These are phyloP conservation scores for Calocybe cyanea DNA, from an alignment of 768 basidiomycete genomes.

Conservation along the genomic window DNA sequence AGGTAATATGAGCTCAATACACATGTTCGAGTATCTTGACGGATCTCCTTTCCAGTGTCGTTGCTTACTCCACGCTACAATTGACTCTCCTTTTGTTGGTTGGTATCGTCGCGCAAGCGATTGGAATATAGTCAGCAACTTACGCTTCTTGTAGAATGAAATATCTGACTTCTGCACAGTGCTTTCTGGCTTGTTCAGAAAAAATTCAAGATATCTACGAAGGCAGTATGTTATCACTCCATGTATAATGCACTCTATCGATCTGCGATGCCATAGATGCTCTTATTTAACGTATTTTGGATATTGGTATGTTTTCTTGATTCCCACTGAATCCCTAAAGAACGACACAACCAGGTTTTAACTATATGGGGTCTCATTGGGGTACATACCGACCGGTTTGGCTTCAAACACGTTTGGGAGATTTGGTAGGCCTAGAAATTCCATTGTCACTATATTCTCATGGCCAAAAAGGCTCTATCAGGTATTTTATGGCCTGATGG, in stretches of 20 bases:
- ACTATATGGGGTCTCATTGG: slow-evolving; percentile 76
- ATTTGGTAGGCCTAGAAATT: slow-evolving; percentile 46
- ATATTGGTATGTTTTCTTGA: slow-evolving; percentile 44
- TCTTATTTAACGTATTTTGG: slow-evolving; percentile 69
- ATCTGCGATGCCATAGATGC: slow-evolving; percentile 45
- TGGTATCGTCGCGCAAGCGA: slow-evolving; percentile 58
- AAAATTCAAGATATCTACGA: slow-evolving; percentile 58
- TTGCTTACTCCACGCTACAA: slow-evolving; percentile 69
- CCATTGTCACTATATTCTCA: background rate
- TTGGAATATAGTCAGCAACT: slow-evolving; percentile 61
- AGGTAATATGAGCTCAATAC: slow-evolving; percentile 33
- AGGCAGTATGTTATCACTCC: slow-evolving; percentile 36
- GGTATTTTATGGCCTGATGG: slow-evolving; percentile 66
- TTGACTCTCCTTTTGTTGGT: slow-evolving; percentile 65
- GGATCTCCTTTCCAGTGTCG: slow-evolving; percentile 39
- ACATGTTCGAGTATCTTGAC: background rate
- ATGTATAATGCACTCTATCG: background rate
- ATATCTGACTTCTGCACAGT: slow-evolving; percentile 26
- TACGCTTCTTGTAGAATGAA: background rate
- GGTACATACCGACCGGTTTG: slow-evolving; percentile 69
- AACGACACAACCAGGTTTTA: slow-evolving; percentile 37
- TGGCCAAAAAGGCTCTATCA: slow-evolving; percentile 50
- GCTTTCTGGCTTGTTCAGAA: slow-evolving; percentile 70
- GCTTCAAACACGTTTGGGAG: slow-evolving; percentile 84
- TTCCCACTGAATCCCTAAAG: background rate